These are phyloP conservation scores for Symbiodinium pilosum DNA, from an alignment of 73 alveolate genomes.

Conservation along the genomic window DNA sequence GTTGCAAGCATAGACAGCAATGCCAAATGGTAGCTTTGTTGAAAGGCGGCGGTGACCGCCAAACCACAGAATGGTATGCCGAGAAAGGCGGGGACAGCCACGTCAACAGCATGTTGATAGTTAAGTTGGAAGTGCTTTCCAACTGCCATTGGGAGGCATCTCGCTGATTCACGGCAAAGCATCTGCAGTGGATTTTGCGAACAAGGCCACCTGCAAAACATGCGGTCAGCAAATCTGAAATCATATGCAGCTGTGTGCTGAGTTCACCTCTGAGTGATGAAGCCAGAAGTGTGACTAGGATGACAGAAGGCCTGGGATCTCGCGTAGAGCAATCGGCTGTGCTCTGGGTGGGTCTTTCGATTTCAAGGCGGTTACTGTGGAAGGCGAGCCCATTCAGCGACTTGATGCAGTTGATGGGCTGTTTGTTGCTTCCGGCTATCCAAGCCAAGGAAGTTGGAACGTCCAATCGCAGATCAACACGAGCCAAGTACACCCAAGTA, in stretches of 20 bases:
- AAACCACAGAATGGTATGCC: constrained; percentile 71
- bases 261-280: too few species aligned
- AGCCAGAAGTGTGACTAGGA: too few species aligned
- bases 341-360: not conserved
- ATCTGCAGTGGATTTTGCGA: not conserved
- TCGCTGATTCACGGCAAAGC: not conserved
- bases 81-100: constrained; percentile 89
- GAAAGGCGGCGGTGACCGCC: constrained; percentile 59
- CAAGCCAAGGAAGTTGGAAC: too few species aligned
- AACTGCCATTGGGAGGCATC: not conserved
- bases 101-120: too few species aligned
- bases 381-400: constrained; percentile 23
- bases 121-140: not conserved
- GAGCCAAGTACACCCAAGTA: too few species aligned
- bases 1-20: too few species aligned
- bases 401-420: not conserved
- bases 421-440: too few species aligned
- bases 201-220: too few species aligned
- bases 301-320: not conserved
- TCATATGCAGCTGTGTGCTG: too few species aligned
- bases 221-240: too few species aligned
- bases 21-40: too few species aligned
- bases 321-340: not conserved
- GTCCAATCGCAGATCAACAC: too few species aligned
- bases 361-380: constrained; percentile 16